Evolutionary conservation across 2,329 filamentous ascomycete species (phyloP).

Genomic region (Atkinsonella hypoxylon): DNA sequence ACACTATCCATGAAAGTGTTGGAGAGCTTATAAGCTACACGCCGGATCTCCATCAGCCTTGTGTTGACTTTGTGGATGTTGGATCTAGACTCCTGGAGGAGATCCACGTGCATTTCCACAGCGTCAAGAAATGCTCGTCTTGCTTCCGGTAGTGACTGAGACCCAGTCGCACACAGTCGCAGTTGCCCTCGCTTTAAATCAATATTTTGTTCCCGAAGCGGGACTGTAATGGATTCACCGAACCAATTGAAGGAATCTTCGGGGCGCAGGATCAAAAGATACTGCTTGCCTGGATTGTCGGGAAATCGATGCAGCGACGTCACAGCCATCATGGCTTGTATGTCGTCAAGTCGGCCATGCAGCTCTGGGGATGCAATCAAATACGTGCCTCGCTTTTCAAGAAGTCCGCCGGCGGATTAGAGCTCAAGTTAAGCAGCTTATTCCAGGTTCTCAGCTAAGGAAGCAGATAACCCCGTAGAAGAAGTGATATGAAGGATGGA

Average conservation of each 20-base stretch:
- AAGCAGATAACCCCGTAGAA: neutral
- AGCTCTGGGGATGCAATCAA: conserved; percentile 77
- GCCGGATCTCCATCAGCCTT: conserved; percentile 85
- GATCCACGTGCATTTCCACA: conserved; percentile 76
- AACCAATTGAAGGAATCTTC: conserved; percentile 73
- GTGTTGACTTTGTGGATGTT: conserved; percentile 87
- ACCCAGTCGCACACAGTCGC: conserved; percentile 79
- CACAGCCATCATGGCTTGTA: conserved; percentile 73
- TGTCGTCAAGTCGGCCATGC: conserved; percentile 63
- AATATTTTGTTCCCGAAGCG: conserved; percentile 64
- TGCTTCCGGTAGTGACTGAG: conserved; percentile 67
- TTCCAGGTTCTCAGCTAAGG: conserved; percentile 10
- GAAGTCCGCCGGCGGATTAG: conserved; percentile 5
- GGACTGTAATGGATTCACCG: conserved; percentile 59
- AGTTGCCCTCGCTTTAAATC: conserved; percentile 81
- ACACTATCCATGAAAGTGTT: conserved; percentile 99
- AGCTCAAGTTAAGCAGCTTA: conserved; percentile 11
- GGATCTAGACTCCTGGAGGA: conserved; percentile 82
- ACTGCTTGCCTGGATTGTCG: conserved; percentile 66
- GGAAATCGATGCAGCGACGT: conserved; percentile 41
- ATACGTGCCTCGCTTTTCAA: conserved; percentile 63
- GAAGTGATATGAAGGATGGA: neutral
- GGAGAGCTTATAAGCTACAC: conserved; percentile 89
- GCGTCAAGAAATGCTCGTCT: conserved; percentile 63
- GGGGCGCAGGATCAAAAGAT: conserved; percentile 73